Evolutionary conservation across 257 asterid genomes (phyloP), one percentile per base, ranked within the genome.

Genomic region (Galeopsis tetrahit): DNA sequence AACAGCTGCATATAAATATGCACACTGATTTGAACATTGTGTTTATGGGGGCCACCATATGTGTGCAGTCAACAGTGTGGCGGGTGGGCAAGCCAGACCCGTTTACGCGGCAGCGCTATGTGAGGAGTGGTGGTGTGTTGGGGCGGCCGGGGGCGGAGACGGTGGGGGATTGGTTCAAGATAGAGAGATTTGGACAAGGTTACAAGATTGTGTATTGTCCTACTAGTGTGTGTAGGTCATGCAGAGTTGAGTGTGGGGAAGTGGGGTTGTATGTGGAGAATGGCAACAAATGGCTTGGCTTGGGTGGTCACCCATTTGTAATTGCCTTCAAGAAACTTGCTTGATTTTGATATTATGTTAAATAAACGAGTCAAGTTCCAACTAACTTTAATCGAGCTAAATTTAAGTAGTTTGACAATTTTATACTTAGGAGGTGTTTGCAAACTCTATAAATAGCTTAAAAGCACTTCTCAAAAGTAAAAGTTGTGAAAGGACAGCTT

Each of bases 51-150:
- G 86, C 84, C 71, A 88, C 91, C 1, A 63, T 74, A 11, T 88
- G 89, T 40, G 89, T 85, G 61, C 94, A 85, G 56, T 73, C 85
- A 4, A 85, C 88, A 0, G 89, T 77, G 34, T 86, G 91, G 91
- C 84, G 69, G 75, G 35, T 82, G 8, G 82, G 83, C 0, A 62
- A 53, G 4, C 11, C 35, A 0, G 87, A 85, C 53, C 56, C 56
- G 40, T 64, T 42, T 0, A 79, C 82, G 0, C 83, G 91, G 40
- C 35, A 53, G 68, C 75, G 80, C 55, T 88, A 85, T 61, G 83
- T 88, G 44, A 78, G 81, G 77, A 87, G 71, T 43, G 79, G 70
- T 40, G 89, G 88, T 1, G 70, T 28, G 4, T 34, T 77, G 32
- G 88, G 89, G n/a, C 71, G 69, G 67, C 80, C 86, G 5, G 86